These are phyloP conservation scores for Paramecium primaurelia DNA, from an alignment of 73 alveolate genomes.

Conservation along the genomic window DNA sequence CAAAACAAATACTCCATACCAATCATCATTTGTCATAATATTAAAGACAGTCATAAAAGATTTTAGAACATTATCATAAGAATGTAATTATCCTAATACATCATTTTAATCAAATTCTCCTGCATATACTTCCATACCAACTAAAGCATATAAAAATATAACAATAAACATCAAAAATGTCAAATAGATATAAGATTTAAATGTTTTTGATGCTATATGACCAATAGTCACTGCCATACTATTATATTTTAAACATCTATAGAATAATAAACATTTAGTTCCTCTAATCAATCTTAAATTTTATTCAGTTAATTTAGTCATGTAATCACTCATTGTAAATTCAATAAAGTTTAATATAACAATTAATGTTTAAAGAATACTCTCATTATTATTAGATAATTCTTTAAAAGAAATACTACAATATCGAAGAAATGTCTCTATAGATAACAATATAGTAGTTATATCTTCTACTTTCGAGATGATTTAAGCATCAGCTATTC, in stretches of 20 bases:
- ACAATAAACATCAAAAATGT: not conserved
- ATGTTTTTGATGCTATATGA: not conserved
- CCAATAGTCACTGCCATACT: conserved; percentile 29
- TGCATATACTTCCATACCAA: conserved; percentile 29
- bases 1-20: conserved; percentile 25
- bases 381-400: not conserved
- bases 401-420: not conserved
- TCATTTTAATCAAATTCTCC: not conserved
- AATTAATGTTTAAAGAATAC: not conserved
- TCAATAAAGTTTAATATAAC: not conserved
- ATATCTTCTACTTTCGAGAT: not conserved
- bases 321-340: not conserved
- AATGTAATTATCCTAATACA: conserved; percentile 20
- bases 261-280: conserved; percentile 8
- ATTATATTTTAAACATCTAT: conserved; percentile 14
- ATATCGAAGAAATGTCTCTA: not conserved
- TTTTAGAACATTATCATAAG: not conserved
- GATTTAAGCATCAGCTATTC: not conserved
- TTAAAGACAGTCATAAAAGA: conserved; percentile 6
- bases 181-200: not conserved
- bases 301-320: not conserved
- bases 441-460: not conserved
- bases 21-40: conserved; percentile 45
- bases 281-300: conserved; percentile 13
- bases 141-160: not conserved